These are phyloP conservation scores for Camillea tinctor DNA, from an alignment of 2,329 filamentous ascomycete species.

Conservation along the genomic window DNA sequence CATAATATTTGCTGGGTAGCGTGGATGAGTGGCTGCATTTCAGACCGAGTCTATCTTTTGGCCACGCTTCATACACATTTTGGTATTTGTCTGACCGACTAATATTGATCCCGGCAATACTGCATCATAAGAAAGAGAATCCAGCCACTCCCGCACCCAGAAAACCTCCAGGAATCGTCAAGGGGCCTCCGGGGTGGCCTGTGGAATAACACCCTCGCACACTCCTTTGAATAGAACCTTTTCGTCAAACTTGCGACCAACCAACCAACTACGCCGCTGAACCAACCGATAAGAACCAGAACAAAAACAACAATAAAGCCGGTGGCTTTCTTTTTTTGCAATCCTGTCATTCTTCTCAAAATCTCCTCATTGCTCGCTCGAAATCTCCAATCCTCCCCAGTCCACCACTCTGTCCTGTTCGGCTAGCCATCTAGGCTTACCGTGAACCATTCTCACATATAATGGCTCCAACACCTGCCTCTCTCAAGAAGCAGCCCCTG, in stretches of 20 bases:
- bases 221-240: slow-evolving; percentile 4
- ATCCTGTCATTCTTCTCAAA: not conserved
- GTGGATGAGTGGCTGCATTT: not conserved
- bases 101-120: not conserved
- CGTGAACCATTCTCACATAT: slow-evolving; percentile 10
- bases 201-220: slow-evolving; percentile 6
- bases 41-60: not conserved
- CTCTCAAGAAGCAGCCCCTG: slow-evolving; percentile 66
- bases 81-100: not conserved
- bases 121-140: not conserved
- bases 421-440: not conserved
- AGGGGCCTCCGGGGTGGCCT: slow-evolving; percentile 1
- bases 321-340: not conserved
- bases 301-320: no score
- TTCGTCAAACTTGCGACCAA: not conserved
- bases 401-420: not conserved
- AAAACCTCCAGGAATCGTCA: not conserved
- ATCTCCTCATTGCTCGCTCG: not conserved
- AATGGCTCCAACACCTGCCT: slow-evolving; percentile 38
- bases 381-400: not conserved
- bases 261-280: not conserved
- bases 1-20: not conserved
- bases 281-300: no score
- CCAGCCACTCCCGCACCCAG: not conserved
- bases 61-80: not conserved